Evolutionary conservation across 768 basidiomycete genomes (phyloP), one percentile per base, ranked within the genome.

Genomic region (Rhizopogon vesiculosus): DNA sequence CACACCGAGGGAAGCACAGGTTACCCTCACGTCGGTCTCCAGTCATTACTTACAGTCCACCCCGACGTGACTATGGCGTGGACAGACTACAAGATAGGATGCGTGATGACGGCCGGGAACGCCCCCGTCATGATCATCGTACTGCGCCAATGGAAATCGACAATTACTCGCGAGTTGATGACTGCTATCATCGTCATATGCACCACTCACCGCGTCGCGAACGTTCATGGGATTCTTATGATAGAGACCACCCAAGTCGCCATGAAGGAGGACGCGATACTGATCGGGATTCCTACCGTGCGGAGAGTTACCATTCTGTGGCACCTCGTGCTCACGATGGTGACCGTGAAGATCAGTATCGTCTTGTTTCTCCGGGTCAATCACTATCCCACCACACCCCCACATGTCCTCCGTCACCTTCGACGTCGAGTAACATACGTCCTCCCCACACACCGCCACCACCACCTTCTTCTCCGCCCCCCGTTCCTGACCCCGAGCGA

Each of bases 21-120:
- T 59, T 69, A 35, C 69, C 78, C 15, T 69, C 78, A 10, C 63
- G 67, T 38, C 71, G 70, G n/a, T 73, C 75, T 31, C 70, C 74
- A 2, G 64, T 57, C 8, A 52, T 68, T 0, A 57, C 55, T 46
- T 77, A 76, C 59, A 79, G 74, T 13, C 78, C 80, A 0, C 66
- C 69, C 19, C 67, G 64, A 12, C 71, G 69, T 42, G 69, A 73
- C 43, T 67, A 72, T 55, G 67, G 63, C 51, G 56, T 68, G 13
- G 74, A 74, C 53, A 63, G 67, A 54, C 45, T 58, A 43, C 68
- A 73, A 45, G 73, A 76, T 42, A 49, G 63, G 65, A 49, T 72
- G 74, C 31, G 74, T 70, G 63, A 77, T 60, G 66, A 71, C 44
- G 25, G 68, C 65, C 41, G 70, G 72, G 56, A 74, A 61, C 22